Evolutionary conservation across 2,329 filamentous ascomycete species (phyloP).

Genomic region (Colletotrichum musae): DNA sequence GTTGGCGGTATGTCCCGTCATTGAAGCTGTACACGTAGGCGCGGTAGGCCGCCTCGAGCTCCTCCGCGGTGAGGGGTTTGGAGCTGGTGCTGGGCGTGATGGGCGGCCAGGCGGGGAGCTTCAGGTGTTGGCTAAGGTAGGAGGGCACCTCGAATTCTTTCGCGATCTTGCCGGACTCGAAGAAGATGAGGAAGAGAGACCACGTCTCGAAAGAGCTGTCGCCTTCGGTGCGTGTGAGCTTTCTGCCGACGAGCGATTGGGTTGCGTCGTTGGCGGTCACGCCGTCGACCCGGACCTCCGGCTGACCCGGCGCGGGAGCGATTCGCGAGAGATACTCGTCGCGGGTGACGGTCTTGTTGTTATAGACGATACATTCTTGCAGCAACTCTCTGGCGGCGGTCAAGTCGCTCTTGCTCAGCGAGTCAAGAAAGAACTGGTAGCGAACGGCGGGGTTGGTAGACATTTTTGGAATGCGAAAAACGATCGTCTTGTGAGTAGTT

Average conservation of each 20-base stretch:
- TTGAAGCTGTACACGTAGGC: slow-evolving; percentile 17
- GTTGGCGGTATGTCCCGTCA: neutral
- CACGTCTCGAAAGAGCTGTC: neutral
- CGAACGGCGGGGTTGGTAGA: neutral
- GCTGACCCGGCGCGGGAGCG: neutral
- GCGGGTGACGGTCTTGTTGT: neutral
- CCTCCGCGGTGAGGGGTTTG: neutral
- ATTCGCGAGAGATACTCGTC: neutral
- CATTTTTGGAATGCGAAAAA: neutral
- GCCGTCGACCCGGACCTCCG: neutral
- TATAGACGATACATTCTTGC: neutral
- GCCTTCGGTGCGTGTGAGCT: neutral
- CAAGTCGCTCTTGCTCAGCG: neutral
- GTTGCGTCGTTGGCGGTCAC: slow-evolving; percentile 3
- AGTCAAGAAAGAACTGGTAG: neutral
- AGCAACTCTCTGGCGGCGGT: neutral
- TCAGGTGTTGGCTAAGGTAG: neutral
- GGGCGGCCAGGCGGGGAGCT: neutral
- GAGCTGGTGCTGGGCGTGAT: neutral
- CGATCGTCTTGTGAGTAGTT: no score
- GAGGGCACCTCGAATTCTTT: neutral
- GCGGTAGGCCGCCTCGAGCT: slow-evolving; percentile 2
- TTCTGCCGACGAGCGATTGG: neutral
- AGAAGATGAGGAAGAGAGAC: slow-evolving; percentile 8
- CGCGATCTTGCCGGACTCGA: slow-evolving; percentile 11